A percentile compares a stretch with the other conserved stretches of the same genome.
Conservation (phyloP, 75 land plant species). For the Picea glauca region DNA sequence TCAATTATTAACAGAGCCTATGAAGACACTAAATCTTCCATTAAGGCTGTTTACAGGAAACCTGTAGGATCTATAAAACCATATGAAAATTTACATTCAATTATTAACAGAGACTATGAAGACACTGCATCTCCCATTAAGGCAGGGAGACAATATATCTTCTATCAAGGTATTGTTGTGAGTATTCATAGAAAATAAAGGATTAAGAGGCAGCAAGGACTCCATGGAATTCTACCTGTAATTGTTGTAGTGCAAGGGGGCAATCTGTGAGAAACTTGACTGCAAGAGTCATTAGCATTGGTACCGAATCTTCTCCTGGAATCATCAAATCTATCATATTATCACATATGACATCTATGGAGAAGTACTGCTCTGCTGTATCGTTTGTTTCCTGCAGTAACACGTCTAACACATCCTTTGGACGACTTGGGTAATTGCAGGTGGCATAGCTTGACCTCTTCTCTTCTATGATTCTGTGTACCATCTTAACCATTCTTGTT, state of each 20-base stretch:
- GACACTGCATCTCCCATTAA: too few relatives aligned
- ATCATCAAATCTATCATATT: conserved; percentile 70
- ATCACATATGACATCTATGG: conserved; percentile 39
- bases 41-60: too few relatives aligned
- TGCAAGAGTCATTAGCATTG: conserved; percentile 54
- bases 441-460: conserved; percentile 18
- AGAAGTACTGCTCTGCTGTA: conserved; percentile 5
- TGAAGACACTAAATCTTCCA: too few relatives aligned
- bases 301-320: conserved; percentile 66
- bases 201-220: too few relatives aligned
- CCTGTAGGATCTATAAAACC: too few relatives aligned
- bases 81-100: too few relatives aligned
- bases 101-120: too few relatives aligned
- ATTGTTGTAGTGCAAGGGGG: conserved; percentile 36
- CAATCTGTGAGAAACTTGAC: conserved; percentile 48
- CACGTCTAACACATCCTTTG: conserved; percentile 36
- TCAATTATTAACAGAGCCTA: too few relatives aligned
- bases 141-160: too few relatives aligned
- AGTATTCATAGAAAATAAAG: too few relatives aligned
- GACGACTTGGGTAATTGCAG: neutral
- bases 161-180: too few relatives aligned
- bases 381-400: conserved; percentile 19
- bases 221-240: conserved; percentile 29
- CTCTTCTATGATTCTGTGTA: conserved; percentile 35
- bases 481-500: conserved; percentile 34